Percentiles rank a stretch among this genome's conserved stretches.
phyloP scores from a whole-genome alignment of 371 early-diverging fungal genomes.

The Rhizomucor pusillus region DNA sequence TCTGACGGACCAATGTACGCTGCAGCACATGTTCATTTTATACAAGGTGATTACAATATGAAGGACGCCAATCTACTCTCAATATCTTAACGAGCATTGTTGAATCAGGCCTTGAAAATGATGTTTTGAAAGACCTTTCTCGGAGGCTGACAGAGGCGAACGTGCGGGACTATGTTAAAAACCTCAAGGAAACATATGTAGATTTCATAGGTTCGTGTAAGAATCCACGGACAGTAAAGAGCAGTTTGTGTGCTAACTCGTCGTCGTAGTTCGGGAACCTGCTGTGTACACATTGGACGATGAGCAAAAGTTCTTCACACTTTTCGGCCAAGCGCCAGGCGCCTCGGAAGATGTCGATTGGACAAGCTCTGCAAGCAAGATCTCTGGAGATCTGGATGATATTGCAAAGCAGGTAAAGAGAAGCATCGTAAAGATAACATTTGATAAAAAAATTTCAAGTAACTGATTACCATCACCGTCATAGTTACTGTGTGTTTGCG shows the following conservation, averaged over 20 bases:
- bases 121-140: constrained; percentile 54
- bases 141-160: constrained; percentile 55
- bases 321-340: constrained; percentile 35
- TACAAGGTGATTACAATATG: constrained; percentile 59
- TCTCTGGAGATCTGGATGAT: constrained; percentile 60
- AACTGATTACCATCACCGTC: too few species aligned
- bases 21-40: constrained; percentile 80
- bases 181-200: constrained; percentile 75
- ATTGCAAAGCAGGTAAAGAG: constrained; percentile 71
- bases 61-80: neutral
- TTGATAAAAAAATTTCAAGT: too few species aligned
- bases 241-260: neutral
- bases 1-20: constrained; percentile 65
- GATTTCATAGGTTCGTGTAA: constrained; percentile 56
- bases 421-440: too few species aligned
- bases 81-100: neutral
- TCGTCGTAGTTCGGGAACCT: constrained; percentile 68
- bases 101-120: constrained; percentile 51
- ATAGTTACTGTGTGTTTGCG: constrained; percentile 70
- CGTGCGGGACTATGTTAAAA: constrained; percentile 58
- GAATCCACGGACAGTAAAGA: neutral
- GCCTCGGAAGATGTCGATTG: constrained; percentile 14
- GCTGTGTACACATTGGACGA: constrained; percentile 78
- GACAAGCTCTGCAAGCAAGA: constrained; percentile 33
- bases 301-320: constrained; percentile 63